Conservation (phyloP, 495 filamentous ascomycete genomes). For the Penicillium roqueforti region DNA sequence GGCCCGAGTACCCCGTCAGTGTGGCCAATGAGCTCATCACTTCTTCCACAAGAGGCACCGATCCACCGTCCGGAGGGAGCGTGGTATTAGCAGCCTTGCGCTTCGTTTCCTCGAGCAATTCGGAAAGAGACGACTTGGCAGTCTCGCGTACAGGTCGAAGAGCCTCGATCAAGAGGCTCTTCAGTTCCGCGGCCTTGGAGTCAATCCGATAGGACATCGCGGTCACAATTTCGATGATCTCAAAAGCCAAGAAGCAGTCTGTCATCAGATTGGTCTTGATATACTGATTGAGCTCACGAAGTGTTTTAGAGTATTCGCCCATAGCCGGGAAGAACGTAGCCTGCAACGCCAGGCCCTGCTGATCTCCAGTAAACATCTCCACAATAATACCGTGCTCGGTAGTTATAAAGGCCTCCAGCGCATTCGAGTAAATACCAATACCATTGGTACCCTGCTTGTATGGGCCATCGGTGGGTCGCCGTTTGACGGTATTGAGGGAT, state of each 20-base stretch:
- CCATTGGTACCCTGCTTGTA: constrained; percentile 92
- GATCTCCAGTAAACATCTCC: constrained; percentile 74
- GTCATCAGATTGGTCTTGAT: constrained; percentile 82
- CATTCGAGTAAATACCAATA: constrained; percentile 83
- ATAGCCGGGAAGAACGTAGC: constrained; percentile 72
- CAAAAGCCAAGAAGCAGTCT: constrained; percentile 94
- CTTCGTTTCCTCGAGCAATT: constrained; percentile 83
- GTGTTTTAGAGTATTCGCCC: constrained; percentile 75
- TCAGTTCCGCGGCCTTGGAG: constrained; percentile 76
- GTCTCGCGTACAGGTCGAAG: constrained; percentile 88
- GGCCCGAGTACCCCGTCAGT: constrained; percentile 81
- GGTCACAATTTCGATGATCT: constrained; percentile 90
- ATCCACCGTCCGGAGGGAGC: constrained; percentile 75
- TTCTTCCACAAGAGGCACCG: constrained; percentile 73
- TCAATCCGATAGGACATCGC: constrained; percentile 76
- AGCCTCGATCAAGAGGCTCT: constrained; percentile 74
- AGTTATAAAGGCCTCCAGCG: constrained; percentile 77
- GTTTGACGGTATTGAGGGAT: constrained; percentile 81
- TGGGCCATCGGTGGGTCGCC: constrained; percentile 70
- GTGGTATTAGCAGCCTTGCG: constrained; percentile 55
- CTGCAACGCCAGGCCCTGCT: constrained; percentile 73
- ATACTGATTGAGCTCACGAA: constrained; percentile 84
- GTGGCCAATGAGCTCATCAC: constrained; percentile 83
- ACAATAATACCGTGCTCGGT: constrained; percentile 87
- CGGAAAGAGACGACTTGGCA: constrained; percentile 76